A percentile compares a stretch with the other conserved stretches of the same genome.
phyloP scores from a whole-genome alignment of 2,329 filamentous ascomycete species.

The Dactylellina sp. region DNA sequence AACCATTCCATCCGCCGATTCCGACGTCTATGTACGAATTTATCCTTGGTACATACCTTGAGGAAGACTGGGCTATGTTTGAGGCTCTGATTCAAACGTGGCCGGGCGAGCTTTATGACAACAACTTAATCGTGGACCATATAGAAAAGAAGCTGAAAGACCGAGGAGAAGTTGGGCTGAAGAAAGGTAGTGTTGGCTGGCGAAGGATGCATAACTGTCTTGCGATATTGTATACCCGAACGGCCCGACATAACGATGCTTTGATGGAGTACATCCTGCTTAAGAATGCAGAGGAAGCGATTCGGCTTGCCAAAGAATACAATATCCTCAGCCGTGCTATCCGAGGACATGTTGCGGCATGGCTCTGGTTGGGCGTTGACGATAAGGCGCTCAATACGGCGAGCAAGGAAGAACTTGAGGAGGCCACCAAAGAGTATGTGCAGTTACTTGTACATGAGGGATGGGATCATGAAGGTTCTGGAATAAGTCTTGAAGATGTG shows the following conservation, averaged over 20 bases:
- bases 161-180: conserved; percentile 80
- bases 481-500: conserved; percentile 79
- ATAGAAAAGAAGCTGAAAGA: conserved; percentile 85
- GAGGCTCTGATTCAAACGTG: conserved; percentile 83
- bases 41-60: conserved; percentile 87
- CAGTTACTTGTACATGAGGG: conserved; percentile 89
- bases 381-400: conserved; percentile 76
- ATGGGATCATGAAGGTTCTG: conserved; percentile 71
- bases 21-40: conserved; percentile 87
- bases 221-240: conserved; percentile 84
- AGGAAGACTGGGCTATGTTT: conserved; percentile 79
- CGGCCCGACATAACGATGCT: conserved; percentile 83
- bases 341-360: conserved; percentile 86
- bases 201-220: conserved; percentile 86
- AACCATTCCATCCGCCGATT: conserved; percentile 81
- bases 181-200: conserved; percentile 84
- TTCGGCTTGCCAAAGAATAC: conserved; percentile 85
- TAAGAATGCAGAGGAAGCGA: conserved; percentile 89
- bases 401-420: conserved; percentile 77
- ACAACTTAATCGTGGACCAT: conserved; percentile 77
- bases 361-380: conserved; percentile 87
- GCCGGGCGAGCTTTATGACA: conserved; percentile 67
- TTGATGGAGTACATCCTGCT: conserved; percentile 88
- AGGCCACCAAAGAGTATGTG: conserved; percentile 84
- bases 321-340: conserved; percentile 86